Conservation (phyloP, 2,329 filamentous ascomycete species). For the Ascochyta lentis region DNA sequence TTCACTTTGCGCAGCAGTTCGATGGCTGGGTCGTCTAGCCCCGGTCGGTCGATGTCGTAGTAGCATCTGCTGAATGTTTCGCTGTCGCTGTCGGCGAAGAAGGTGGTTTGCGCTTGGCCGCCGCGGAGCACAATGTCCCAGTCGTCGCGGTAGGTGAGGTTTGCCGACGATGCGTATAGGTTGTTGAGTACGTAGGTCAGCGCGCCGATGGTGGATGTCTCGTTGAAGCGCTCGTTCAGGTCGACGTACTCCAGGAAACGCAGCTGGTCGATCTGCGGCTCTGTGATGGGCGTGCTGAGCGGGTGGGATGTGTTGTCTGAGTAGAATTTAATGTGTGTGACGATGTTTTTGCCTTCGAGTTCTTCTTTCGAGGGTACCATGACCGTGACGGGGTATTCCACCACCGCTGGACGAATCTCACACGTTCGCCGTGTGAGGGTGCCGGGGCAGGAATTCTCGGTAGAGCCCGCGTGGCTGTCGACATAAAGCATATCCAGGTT, state of each 20-base stretch:
- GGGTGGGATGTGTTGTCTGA: slow-evolving; percentile 14
- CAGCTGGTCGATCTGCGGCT: slow-evolving; percentile 23
- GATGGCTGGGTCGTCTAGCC: slow-evolving; percentile 29
- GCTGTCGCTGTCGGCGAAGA: slow-evolving; percentile 23
- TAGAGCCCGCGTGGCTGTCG: slow-evolving; percentile 19
- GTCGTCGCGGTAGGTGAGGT: slow-evolving; percentile 19
- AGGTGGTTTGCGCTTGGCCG: slow-evolving; percentile 24
- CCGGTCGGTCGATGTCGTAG: slow-evolving; percentile 23
- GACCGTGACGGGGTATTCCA: slow-evolving; percentile 31
- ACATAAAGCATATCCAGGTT: slow-evolving; percentile 30
- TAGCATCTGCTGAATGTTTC: slow-evolving; percentile 22
- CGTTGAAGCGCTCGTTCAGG: slow-evolving; percentile 18
- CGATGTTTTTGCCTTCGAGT: slow-evolving; percentile 26
- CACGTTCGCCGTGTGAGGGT: slow-evolving; percentile 22
- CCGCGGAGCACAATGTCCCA: slow-evolving; percentile 29
- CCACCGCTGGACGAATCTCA: slow-evolving; percentile 26
- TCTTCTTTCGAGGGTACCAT: slow-evolving; percentile 35
- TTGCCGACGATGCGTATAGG: slow-evolving; percentile 25
- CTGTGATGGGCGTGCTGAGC: slow-evolving; percentile 11
- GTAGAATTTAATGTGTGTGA: slow-evolving; percentile 33
- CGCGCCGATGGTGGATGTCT: slow-evolving; percentile 28
- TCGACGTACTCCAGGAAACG: slow-evolving; percentile 23
- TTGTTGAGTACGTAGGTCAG: slow-evolving; percentile 31
- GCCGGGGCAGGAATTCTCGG: slow-evolving; percentile 24
- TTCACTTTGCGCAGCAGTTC: slow-evolving; percentile 34